Evolutionary conservation across 2,329 filamentous ascomycete species (phyloP).

Genomic region (Raffaelea ambrosiae): DNA sequence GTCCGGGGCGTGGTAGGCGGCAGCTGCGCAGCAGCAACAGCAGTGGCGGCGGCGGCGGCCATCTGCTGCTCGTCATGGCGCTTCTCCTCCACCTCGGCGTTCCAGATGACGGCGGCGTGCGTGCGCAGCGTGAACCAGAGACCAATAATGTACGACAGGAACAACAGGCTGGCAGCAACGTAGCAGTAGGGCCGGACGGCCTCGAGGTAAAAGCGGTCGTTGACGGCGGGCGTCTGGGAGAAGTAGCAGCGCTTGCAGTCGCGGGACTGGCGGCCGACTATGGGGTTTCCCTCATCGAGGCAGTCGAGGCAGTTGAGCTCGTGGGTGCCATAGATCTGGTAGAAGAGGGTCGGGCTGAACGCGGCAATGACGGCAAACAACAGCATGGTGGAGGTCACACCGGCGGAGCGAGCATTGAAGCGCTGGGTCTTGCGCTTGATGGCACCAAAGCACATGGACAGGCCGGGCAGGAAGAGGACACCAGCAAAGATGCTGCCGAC

Average conservation of each 20-base stretch:
- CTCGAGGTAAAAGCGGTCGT: conserved; percentile 82
- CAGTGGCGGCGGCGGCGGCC: neutral
- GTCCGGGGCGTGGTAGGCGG: neutral
- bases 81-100: conserved; percentile 72
- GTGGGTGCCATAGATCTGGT: conserved; percentile 97
- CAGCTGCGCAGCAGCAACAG: neutral
- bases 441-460: conserved; percentile 98
- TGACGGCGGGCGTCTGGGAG: conserved; percentile 72
- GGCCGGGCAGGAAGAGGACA: conserved; percentile 83
- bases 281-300: conserved; percentile 35
- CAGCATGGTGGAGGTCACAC: conserved; percentile 96
- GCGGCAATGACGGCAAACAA: conserved; percentile 92
- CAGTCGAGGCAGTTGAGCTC: conserved; percentile 78
- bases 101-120: conserved; percentile 96
- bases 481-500: conserved; percentile 97
- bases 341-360: conserved; percentile 93
- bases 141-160: conserved; percentile 88
- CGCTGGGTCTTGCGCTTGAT: conserved; percentile 97
- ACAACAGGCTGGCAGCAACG: conserved; percentile 74
- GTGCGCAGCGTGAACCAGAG: conserved; percentile 93
- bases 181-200: conserved; percentile 93
- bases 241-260: conserved; percentile 95
- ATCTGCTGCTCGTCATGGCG: conserved; percentile 44
- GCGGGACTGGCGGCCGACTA: conserved; percentile 30
- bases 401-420: conserved; percentile 93